Conservation (phyloP, 495 filamentous ascomycete genomes). For the Aspergillus sparsus region DNA sequence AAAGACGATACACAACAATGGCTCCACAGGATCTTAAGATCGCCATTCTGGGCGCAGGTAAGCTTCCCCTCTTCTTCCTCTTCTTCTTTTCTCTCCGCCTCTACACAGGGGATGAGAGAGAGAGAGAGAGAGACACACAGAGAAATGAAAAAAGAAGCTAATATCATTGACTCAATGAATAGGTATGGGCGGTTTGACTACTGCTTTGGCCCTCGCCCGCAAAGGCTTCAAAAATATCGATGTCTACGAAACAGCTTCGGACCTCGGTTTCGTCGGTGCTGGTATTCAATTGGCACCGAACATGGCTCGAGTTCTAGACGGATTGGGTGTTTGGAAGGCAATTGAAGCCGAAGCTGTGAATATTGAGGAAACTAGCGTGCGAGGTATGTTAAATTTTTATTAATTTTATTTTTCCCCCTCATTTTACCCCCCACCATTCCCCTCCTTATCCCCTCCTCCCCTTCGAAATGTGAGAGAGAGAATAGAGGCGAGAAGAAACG, state of each 20-base stretch:
- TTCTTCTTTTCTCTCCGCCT: too few relatives aligned
- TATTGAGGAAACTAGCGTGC: constrained; percentile 53
- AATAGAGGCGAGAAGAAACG: not conserved
- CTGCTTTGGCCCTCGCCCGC: constrained; percentile 70
- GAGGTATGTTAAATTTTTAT: constrained; percentile 36
- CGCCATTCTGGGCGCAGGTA: constrained; percentile 47
- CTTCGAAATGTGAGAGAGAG: too few relatives aligned
- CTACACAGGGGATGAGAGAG: too few relatives aligned
- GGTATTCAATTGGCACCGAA: constrained; percentile 83
- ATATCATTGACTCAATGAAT: constrained; percentile 1
- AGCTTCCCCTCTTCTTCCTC: not conserved
- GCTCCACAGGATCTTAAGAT: constrained; percentile 44
- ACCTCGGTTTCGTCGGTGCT: constrained; percentile 78
- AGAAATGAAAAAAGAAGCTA: not conserved
- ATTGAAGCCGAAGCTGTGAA: constrained; percentile 65
- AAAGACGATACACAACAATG: constrained; percentile 28
- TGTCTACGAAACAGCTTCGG: constrained; percentile 71
- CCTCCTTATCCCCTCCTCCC: not conserved
- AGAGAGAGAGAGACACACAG: too few relatives aligned
- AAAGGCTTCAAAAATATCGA: constrained; percentile 71
- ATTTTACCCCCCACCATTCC: too few relatives aligned
- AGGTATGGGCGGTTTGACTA: constrained; percentile 79
- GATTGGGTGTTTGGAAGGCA: constrained; percentile 65
- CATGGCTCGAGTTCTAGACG: constrained; percentile 71
- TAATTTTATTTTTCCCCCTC: not conserved